Evolutionary conservation across 768 basidiomycete species (phyloP), one percentile per base, ranked within the genome.

Genomic region (Holtermanniella nyarrowii): DNA sequence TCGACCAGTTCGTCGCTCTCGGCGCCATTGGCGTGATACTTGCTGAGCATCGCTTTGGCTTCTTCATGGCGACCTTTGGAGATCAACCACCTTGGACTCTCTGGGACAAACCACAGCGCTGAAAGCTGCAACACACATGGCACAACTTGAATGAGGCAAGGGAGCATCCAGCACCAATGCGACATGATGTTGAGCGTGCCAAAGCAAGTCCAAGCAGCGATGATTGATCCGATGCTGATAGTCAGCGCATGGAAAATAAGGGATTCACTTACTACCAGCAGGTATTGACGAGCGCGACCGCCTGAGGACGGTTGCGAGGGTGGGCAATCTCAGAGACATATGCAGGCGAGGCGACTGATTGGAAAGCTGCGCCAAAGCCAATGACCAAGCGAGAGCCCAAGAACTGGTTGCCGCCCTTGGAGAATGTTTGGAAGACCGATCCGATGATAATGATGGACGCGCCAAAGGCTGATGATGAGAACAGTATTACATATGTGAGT

Each of bases 1-100:
- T 50, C 37, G 14, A 66, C 59, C 26, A 70, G 54, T 4, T 80
- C 77, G 59, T 82, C 79, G 21, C 76, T 53, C 45, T 66, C 12
- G 69, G 89, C 77, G 55, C 85, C 80, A 57, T 85, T 81, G 26
- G 85, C 84, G 62, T 91, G 88, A 68, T 88, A 88, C 68, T 85
- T 82, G 1, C 86, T 85, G 20, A 91, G 76, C 16, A 77, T 77
- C n/a, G 75, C 63, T 42, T 84, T 72, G 2, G 87, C 89, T 65
- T 85, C 74, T 0, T 74, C 78, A 12, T 85, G 79, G 50, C 77
- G 78, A 16, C 65, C 65, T 14, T 63, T 51, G 49, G 57, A 55
- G 49, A 66, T 45, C 26, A 63, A 55, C 65, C 65, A 66, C 44
- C 56, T 27, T 20, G 64, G 56, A 18, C 52, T 54, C 41, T 56